These are phyloP conservation scores for Gaillardinia entomophila DNA, from an alignment of 805 yeast species.

Conservation along the genomic window DNA sequence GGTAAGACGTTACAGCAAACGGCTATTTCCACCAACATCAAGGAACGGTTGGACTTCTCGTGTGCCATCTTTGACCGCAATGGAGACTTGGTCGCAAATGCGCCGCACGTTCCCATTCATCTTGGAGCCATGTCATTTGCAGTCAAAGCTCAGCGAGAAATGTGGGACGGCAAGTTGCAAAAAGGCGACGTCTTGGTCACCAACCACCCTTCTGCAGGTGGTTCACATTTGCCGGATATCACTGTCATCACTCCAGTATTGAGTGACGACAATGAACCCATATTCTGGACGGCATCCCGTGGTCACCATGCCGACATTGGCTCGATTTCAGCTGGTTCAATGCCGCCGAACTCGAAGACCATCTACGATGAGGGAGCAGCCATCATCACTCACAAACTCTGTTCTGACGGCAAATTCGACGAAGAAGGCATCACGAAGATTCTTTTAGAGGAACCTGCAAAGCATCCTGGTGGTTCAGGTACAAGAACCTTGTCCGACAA, in stretches of 20 bases:
- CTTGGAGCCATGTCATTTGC: constrained; percentile 45
- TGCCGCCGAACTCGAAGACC: constrained; percentile 88
- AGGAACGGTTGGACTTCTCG: constrained; percentile 40
- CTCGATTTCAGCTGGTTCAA: constrained; percentile 84
- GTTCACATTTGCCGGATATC: constrained; percentile 47
- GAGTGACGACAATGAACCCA: constrained; percentile 40
- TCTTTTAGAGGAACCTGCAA: constrained; percentile 69
- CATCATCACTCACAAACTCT: constrained; percentile 71
- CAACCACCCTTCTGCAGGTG: constrained; percentile 40
- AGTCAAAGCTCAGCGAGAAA: constrained; percentile 34
- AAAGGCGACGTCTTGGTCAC: constrained; percentile 40
- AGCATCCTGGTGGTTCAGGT: constrained; percentile 83
- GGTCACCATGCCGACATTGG: constrained; percentile 98
- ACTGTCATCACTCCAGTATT: constrained; percentile 91
- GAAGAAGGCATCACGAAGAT: constrained; percentile 60
- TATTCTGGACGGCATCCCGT: constrained; percentile 88
- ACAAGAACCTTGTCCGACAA: constrained; percentile 81
- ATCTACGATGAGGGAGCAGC: constrained; percentile 90
- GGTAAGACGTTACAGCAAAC: constrained; percentile 41
- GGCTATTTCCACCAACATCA: constrained; percentile 40
- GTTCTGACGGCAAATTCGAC: constrained; percentile 64
- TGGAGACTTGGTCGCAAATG: constrained; percentile 42
- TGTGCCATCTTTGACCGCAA: constrained; percentile 38
- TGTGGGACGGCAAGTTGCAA: constrained; percentile 34
- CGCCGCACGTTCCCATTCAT: constrained; percentile 43